Conservation (phyloP, 148 eudicot species). For the Beta vulgaris region DNA sequence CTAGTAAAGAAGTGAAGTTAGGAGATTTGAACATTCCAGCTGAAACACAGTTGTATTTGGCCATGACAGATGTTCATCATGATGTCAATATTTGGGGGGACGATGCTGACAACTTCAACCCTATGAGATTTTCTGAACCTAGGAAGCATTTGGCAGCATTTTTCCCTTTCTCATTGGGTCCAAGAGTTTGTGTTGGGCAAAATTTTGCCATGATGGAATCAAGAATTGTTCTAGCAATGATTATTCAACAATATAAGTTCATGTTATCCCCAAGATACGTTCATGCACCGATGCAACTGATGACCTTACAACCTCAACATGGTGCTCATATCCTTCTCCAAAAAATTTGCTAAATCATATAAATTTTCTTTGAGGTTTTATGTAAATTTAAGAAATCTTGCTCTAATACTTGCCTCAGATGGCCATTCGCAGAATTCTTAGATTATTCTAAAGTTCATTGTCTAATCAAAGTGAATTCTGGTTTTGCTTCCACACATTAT, state of each 20-base stretch:
- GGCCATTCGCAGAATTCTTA: no score
- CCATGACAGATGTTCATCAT: slow-evolving; percentile 67
- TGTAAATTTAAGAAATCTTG: no score
- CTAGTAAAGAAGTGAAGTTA: slow-evolving; percentile 36
- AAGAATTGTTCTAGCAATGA: no score
- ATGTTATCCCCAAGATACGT: slow-evolving; percentile 55
- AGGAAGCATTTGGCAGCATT: slow-evolving; percentile 55
- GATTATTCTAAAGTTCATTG: no score
- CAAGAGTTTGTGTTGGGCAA: slow-evolving; percentile 67
- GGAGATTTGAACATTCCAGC: slow-evolving; percentile 47
- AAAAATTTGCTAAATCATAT: no score
- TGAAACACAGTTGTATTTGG: slow-evolving; percentile 47
- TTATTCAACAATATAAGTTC: no score
- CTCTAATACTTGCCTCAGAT: no score
- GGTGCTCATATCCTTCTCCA: slow-evolving; percentile 51
- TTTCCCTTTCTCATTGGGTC: slow-evolving; percentile 65
- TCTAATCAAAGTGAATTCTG: no score
- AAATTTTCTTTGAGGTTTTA: no score
- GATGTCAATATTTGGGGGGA: slow-evolving; percentile 65
- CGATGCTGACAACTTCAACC: slow-evolving; percentile 68
- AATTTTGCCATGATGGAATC: slow-evolving; percentile 65
- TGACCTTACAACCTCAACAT: slow-evolving; percentile 65
- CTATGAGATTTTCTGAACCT: slow-evolving; percentile 46
- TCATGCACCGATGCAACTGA: slow-evolving; percentile 54
- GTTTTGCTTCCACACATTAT: no score